Evolutionary conservation across 768 basidiomycete species (phyloP), one percentile per base, ranked within the genome.

Genomic region (Trametes coccinea): DNA sequence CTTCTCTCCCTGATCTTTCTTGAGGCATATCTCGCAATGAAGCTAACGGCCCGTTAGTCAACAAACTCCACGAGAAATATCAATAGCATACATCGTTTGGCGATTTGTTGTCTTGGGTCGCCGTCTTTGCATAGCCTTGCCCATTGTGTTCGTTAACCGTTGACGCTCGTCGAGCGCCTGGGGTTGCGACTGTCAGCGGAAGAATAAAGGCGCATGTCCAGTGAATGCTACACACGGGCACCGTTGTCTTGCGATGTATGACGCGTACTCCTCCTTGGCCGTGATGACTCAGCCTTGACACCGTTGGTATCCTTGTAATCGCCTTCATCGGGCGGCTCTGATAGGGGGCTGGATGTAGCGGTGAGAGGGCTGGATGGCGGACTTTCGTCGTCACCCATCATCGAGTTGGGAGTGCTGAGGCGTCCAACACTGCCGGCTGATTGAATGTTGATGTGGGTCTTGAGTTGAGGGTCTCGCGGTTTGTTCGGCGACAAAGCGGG

Each of bases 11-110:
- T 87, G 86, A 71, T 95, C 88, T 70, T 91, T 93, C 76, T 87
- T 89, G 69, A 88, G 84, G 73, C 97, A 98, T 59, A 98, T 86
- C 77, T 99, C 97, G 75, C 97, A 99, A 62, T 86, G 86, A 80
- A 87, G 85, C 88, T 91, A 70, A 34, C 37, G 29, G 27, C 51
- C 41, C 5, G 56, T 40, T 5, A 48, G 22, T 22, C 27, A 30
- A 37, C n/a, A 14, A 17, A 5, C 22, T 14, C 34, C 3, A 4
- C 41, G 22, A 7, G 16, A 3, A 30, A 5, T 13, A 40, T 30
- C 41, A 55, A 66, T 53, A 51, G 59, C 63, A 39, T 39, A 64
- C 66, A 49, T 67, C 66, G 4, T 47, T 16, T 45, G 56, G 47
- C 14, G 43, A 30, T n/a, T 58, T 61, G 34, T 33, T 50, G 41